Evolutionary conservation across 345 rosid species (phyloP), one percentile per base, ranked within the genome.

Genomic region (Heritiera fomes): DNA sequence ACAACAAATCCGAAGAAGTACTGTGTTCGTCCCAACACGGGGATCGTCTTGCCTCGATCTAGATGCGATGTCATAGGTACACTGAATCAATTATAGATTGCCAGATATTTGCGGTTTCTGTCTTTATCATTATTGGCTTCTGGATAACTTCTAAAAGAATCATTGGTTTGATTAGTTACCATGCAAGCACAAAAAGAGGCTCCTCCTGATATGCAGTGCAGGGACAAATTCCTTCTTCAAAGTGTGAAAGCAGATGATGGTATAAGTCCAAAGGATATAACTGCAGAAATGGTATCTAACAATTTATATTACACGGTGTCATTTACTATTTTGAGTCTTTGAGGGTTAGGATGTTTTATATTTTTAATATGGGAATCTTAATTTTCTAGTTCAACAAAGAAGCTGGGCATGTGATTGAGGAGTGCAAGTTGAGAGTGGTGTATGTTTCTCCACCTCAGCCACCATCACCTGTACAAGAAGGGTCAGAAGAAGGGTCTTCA

Each of bases 141-240:
- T 75, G 62, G n/a, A 41, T 68, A 53, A 20, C 62, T 69, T 75
- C 2, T 52, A 10, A 75, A 18, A 38, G 64, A 55, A 75, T 67
- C 41, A 5, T 59, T 63, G 23, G 28, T 40, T 9, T 79, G 83
- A 59, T 79, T 77, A 90, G 97, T 92, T 68, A 92, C 97, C 11
- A 90, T 92, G 97, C 94, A 92, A 90, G 97, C 94, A 0, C 93
- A 90, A 71, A 92, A 89, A 85, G 94, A 92, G 80, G 88, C 90
- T 64, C 97, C 94, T 83, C 38, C 80, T 8, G 97, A 92, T 62
- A 84, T 90, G 94, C 93, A 88, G 79, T 92, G 94, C 88, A 88
- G 87, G 87, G 97, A 92, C 77, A 92, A 92, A 82, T 92, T 92
- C 74, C 93, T 92, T 63, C 90, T 92, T 67, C 97, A 92, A 88